phyloP scores from a whole-genome alignment of 441 rosid genomes.

The Bocquillonia castaneifolia region DNA sequence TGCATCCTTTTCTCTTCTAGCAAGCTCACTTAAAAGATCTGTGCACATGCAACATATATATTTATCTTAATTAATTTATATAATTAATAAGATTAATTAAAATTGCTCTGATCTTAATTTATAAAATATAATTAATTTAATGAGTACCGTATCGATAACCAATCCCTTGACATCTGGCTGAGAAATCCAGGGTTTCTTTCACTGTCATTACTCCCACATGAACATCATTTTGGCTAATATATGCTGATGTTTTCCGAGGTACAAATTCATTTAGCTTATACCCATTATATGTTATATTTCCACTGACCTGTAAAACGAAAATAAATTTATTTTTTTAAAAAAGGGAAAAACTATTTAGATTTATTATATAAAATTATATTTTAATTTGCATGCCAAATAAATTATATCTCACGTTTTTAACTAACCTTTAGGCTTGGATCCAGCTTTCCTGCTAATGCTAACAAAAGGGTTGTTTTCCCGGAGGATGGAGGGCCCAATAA shows the following conservation, averaged over 20 bases:
- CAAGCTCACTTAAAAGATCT: constrained; percentile 27
- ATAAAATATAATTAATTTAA: not conserved
- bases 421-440: constrained; percentile 48
- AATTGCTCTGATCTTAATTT: too few relatives aligned
- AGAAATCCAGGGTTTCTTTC: constrained; percentile 29
- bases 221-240: constrained; percentile 33
- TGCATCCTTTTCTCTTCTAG: constrained; percentile 32
- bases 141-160: constrained; percentile 29
- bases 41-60: not conserved
- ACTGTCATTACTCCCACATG: constrained; percentile 31
- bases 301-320: constrained; percentile 41
- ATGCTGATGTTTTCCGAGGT: constrained; percentile 30
- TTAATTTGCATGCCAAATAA: not conserved
- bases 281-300: constrained; percentile 29
- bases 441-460: constrained; percentile 41
- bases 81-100: too few relatives aligned
- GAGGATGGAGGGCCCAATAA: constrained; percentile 35
- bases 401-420: not conserved
- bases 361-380: not conserved
- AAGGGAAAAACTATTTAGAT: not conserved
- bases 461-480: constrained; percentile 30
- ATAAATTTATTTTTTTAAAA: too few relatives aligned
- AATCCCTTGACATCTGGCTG: constrained; percentile 32
- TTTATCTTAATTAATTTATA: too few relatives aligned
- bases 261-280: constrained; percentile 26